Conservation (phyloP, 1,284 basidiomycete species). For the Cystodermella granulosa region DNA sequence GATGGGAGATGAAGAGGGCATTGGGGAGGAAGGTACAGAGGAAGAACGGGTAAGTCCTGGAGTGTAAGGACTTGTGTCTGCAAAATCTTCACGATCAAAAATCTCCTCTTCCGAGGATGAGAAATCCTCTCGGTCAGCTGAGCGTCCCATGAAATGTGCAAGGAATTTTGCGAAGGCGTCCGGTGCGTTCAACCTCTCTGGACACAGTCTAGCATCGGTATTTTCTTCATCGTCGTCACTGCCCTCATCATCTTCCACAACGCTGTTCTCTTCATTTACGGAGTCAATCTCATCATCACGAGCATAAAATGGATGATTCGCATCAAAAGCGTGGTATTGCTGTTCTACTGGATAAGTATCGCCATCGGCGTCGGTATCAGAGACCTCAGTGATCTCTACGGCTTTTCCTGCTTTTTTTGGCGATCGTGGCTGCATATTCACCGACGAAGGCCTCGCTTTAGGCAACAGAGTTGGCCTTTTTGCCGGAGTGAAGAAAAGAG, state of each 20-base stretch:
- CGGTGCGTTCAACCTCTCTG: slow-evolving; percentile 26
- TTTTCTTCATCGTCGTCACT: slow-evolving; percentile 15
- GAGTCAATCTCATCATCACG: background rate
- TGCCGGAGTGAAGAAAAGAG: slow-evolving; percentile 18
- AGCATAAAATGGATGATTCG: slow-evolving; percentile 12
- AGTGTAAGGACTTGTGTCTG: slow-evolving; percentile 1
- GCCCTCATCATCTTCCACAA: slow-evolving; percentile 8
- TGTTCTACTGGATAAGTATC: slow-evolving; percentile 6
- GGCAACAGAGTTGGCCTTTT: background rate
- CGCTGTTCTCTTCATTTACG: slow-evolving; percentile 10
- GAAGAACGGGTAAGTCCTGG: slow-evolving; percentile 12
- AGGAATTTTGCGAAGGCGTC: slow-evolving; percentile 29
- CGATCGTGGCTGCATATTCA: too few species aligned
- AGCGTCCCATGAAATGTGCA: slow-evolving; percentile 22
- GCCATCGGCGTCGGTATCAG: slow-evolving; percentile 18
- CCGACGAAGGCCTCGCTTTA: too few species aligned
- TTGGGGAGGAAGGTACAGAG: slow-evolving; percentile 12
- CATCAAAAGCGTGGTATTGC: slow-evolving; percentile 18
- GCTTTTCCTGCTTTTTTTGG: background rate
- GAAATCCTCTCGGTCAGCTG: slow-evolving; percentile 10
- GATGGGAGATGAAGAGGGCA: background rate
- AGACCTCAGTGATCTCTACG: slow-evolving; percentile 4
- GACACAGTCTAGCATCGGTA: slow-evolving; percentile 13
- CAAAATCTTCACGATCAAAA: slow-evolving; percentile 8
- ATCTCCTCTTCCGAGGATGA: slow-evolving; percentile 11